A percentile compares a stretch with the other conserved stretches of the same genome.
Evolutionary conservation across 176 grass and related monocot genomes (phyloP).

Genomic region (Raddia distichophylla): DNA sequence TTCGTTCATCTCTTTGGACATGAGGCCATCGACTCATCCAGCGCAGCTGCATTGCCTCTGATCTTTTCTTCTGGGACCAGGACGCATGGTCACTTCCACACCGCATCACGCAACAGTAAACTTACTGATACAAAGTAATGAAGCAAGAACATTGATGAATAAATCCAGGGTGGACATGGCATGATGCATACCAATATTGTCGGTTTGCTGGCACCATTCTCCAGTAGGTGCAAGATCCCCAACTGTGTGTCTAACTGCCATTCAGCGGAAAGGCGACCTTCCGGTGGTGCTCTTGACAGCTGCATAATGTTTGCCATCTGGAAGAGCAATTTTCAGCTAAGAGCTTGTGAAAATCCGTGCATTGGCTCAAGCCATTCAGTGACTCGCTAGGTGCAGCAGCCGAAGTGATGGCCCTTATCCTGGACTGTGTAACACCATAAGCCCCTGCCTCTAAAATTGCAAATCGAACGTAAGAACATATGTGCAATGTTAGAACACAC

Average conservation of each 20-base stretch:
- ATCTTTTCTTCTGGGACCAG: conserved; percentile 81
- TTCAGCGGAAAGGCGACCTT: conserved; percentile 65
- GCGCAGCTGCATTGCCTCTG: conserved; percentile 25
- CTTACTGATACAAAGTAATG: neutral
- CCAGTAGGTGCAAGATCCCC: conserved; percentile 62
- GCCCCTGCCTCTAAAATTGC: conserved; percentile 80
- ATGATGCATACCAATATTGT: conserved; percentile 51
- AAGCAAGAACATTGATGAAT: neutral
- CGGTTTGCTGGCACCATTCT: conserved; percentile 63
- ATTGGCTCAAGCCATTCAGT: conserved; percentile 72
- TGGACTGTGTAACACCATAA: conserved; percentile 70
- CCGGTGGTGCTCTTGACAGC: conserved; percentile 54
- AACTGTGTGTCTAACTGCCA: conserved; percentile 61
- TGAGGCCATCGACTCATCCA: conserved; percentile 83
- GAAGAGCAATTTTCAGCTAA: conserved; percentile 58
- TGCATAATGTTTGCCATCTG: conserved; percentile 44
- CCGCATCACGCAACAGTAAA: conserved; percentile 36
- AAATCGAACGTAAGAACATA: conserved; percentile 65
- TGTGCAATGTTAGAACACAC: conserved; percentile 7
- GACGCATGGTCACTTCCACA: conserved; percentile 55
- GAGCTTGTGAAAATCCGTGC: conserved; percentile 66
- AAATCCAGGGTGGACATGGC: neutral
- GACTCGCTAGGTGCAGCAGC: conserved; percentile 53
- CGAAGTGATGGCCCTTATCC: conserved; percentile 81
- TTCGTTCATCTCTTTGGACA: conserved; percentile 88